phyloP scores from a whole-genome alignment of 345 rosid genomes.

The Citrus unshiu region DNA sequence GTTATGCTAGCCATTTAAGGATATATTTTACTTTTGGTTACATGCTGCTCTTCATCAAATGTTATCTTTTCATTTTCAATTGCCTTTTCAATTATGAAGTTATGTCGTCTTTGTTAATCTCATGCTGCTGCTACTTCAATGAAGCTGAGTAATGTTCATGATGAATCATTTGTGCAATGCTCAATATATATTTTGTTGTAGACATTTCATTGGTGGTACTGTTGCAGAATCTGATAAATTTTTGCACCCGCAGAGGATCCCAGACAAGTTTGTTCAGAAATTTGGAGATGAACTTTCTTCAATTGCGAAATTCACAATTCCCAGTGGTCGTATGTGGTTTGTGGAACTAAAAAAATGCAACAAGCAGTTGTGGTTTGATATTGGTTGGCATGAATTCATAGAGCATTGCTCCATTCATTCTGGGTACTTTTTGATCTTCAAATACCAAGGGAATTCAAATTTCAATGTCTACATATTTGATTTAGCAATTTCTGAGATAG shows the following conservation, averaged over 20 bases:
- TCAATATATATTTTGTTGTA: neutral
- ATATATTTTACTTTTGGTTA: neutral
- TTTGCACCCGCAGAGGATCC: constrained; percentile 28
- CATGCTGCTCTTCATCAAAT: neutral
- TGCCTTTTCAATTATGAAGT: neutral
- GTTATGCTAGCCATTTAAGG: neutral
- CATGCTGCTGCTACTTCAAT: neutral
- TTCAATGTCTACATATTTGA: constrained; percentile 32
- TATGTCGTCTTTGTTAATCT: neutral
- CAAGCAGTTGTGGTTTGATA: constrained; percentile 27
- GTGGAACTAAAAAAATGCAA: constrained; percentile 26
- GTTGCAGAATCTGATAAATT: neutral
- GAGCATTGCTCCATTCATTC: constrained; percentile 23
- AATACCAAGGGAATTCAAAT: constrained; percentile 33
- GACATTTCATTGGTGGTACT: too few species aligned
- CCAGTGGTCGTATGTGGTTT: constrained; percentile 27
- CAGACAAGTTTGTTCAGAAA: constrained; percentile 28
- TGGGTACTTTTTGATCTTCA: constrained; percentile 37
- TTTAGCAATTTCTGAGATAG: constrained; percentile 33
- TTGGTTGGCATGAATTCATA: constrained; percentile 38
- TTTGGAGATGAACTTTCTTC: constrained; percentile 36
- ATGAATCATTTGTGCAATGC: neutral
- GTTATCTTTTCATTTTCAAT: neutral
- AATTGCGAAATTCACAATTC: constrained; percentile 20
- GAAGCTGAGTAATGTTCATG: neutral